Base-by-base conservation (phyloP, 768 basidiomycete genomes). In the Floccularia luteovirens region DNA sequence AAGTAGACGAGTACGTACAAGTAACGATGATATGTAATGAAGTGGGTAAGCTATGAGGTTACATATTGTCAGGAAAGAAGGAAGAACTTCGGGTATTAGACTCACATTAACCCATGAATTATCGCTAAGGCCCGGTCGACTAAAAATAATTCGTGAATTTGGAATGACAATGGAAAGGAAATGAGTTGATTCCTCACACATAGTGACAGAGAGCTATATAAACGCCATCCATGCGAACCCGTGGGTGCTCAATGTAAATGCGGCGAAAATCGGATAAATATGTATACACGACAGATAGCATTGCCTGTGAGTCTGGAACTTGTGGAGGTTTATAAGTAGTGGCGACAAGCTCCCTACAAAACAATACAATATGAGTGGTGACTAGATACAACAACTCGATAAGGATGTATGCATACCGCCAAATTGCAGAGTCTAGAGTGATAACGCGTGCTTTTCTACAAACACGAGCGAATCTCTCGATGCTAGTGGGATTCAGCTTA, bases 121-220 rank as follows among this genome's bases (percentile, higher is more conserved):
- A 49, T 96, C 91, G 47, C 85, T 79, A 21, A 82, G 60, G 19
- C 91, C 91, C 5, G 70, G 69, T 14, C 88, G 84, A 31, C 79
- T 87, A 42, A 13, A 28, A 44, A 47, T 45, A 42, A 28, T 36
- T 23, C 43, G 36, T 52, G 25, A 36, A 25, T 39, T 42, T 31
- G 22, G 28, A 43, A 39, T 31, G 45, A 34, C 38, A 37, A 32
- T 23, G 31, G 38, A 40, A 36, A 17, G 14, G 38, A 24, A 36
- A 42, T 36, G 24, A 34, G 14, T 32, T 27, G n/a, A 21, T 37
- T 59, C 78, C 45, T 57, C n/a, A 87, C 86, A 82, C 66, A 49
- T 89, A 94, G 57, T 91, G 90, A 52, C 90, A 93, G 14, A 88
- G 84, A 16, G 89, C 82, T 38, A 96, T 92, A 56, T 94, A 94